Percentiles rank a stretch among this genome's conserved stretches.
These are phyloP conservation scores for Trichothecium sympodiale DNA, from an alignment of 2,329 filamentous ascomycete genomes.

Conservation along the genomic window DNA sequence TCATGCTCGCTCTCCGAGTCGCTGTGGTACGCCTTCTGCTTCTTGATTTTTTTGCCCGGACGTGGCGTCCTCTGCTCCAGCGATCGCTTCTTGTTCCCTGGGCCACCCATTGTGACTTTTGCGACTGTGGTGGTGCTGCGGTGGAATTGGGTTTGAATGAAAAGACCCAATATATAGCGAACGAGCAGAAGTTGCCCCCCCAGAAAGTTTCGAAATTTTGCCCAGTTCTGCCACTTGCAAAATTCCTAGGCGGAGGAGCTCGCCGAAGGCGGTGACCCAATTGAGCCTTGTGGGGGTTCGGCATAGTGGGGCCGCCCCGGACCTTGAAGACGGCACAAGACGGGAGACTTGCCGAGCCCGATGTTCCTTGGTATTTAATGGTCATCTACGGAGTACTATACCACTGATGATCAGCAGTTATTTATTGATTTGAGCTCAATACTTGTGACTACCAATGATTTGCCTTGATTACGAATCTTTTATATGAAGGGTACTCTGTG, in stretches of 20 bases:
- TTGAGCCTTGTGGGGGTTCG: background rate
- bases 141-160: conserved; percentile 4
- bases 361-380: too few species aligned
- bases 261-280: background rate
- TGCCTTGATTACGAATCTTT: too few species aligned
- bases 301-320: background rate
- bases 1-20: conserved; percentile 33
- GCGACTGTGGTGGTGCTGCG: background rate
- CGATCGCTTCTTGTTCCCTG: conserved; percentile 20
- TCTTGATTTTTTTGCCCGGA: conserved; percentile 43
- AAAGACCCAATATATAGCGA: background rate
- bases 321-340: background rate
- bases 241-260: background rate
- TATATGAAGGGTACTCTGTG: too few species aligned
- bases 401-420: too few species aligned
- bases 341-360: background rate
- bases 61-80: conserved; percentile 20
- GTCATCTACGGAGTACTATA: too few species aligned
- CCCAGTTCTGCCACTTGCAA: conserved; percentile 1
- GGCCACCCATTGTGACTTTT: conserved; percentile 18
- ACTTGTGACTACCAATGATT: too few species aligned
- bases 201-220: conserved; percentile 2
- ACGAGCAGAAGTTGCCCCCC: too few species aligned
- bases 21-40: conserved; percentile 38
- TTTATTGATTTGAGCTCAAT: too few species aligned